Conservation (phyloP, 2,329 filamentous ascomycete genomes). For the Amylocarpus encephaloides region DNA sequence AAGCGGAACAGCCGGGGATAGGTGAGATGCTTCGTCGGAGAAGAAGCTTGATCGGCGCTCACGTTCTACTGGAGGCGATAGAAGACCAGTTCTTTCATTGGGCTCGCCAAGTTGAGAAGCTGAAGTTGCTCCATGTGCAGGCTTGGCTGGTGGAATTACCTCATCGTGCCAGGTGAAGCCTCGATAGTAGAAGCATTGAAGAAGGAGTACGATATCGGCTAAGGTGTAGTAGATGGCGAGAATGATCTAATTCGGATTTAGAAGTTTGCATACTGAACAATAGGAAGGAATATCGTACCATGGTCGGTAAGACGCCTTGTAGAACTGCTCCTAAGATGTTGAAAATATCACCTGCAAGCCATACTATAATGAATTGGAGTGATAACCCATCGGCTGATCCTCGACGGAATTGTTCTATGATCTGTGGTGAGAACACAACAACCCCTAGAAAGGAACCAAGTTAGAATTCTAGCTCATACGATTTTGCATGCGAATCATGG, state of each 20-base stretch:
- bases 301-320: constrained; percentile 87
- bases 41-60: constrained; percentile 46
- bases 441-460: constrained; percentile 54
- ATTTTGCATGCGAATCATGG: not conserved
- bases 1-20: constrained; percentile 79
- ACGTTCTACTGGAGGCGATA: constrained; percentile 37
- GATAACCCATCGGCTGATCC: constrained; percentile 82
- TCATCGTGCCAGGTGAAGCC: constrained; percentile 66
- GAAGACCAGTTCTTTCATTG: constrained; percentile 48
- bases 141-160: constrained; percentile 38
- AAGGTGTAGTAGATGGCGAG: constrained; percentile 92
- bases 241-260: constrained; percentile 54
- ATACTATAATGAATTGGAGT: constrained; percentile 85
- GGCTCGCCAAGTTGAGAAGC: constrained; percentile 33
- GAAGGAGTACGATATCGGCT: constrained; percentile 80
- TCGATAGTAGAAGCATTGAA: constrained; percentile 92
- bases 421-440: constrained; percentile 94
- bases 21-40: constrained; percentile 57
- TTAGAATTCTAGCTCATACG: not conserved
- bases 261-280: not conserved
- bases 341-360: constrained; percentile 91
- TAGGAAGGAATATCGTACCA: constrained; percentile 47
- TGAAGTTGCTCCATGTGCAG: constrained; percentile 25
- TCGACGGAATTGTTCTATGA: constrained; percentile 87
- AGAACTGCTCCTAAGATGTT: constrained; percentile 91